Evolutionary conservation across 331 rosid genomes (phyloP).

Genomic region (Phaseolus coccineus): DNA sequence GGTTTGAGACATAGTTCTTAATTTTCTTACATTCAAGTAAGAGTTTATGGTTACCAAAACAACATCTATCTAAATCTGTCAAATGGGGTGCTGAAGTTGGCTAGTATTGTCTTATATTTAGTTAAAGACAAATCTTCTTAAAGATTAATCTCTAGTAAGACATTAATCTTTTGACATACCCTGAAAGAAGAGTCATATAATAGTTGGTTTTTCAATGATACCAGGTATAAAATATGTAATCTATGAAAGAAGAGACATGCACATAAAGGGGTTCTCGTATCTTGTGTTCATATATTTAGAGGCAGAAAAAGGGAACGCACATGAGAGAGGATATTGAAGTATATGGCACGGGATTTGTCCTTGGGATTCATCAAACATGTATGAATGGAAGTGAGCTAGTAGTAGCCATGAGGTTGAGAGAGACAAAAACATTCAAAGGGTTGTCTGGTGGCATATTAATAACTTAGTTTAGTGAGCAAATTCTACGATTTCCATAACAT

Average conservation of each 20-base stretch:
- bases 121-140: no score
- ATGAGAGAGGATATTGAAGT: constrained; percentile 13
- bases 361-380: constrained; percentile 37
- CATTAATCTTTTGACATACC: no score
- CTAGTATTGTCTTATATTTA: no score
- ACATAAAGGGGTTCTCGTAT: not conserved
- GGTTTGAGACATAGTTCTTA: not conserved
- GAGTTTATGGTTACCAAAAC: not conserved
- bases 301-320: constrained; percentile 1
- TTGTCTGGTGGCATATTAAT: constrained; percentile 34
- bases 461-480: constrained; percentile 29
- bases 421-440: constrained; percentile 31
- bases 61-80: not conserved
- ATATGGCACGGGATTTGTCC: constrained; percentile 16
- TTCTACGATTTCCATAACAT: constrained; percentile 42
- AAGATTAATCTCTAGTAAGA: no score
- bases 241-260: not conserved
- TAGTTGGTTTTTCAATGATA: no score
- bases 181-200: no score
- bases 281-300: not conserved
- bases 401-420: constrained; percentile 7
- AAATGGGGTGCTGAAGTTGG: no score
- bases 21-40: not conserved
- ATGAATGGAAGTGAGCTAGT: constrained; percentile 15
- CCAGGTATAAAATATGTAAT: no score